Evolutionary conservation across 768 basidiomycete species (phyloP), one percentile per base, ranked within the genome.

Genomic region (Punctularia strigosozonata): DNA sequence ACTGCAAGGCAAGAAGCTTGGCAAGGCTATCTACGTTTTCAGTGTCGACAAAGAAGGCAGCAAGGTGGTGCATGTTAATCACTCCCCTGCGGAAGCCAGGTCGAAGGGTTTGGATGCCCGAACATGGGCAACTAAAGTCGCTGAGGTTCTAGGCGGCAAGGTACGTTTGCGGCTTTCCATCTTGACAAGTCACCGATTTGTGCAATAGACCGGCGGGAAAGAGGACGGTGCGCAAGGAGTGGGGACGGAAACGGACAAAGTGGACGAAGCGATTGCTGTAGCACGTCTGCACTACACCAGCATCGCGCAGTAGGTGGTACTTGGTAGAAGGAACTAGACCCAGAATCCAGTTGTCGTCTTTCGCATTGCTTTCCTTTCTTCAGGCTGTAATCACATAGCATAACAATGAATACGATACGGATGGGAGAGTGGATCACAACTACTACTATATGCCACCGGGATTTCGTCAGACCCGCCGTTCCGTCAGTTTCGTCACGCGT

Each of bases 181-280:
- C 13, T 32, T 19, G 28, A 23, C 7, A 36, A 14, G 8, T 38
- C 31, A 38, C 15, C 7, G 38, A 21, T 21, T 39, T 41, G 37
- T 37, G 32, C 6, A 23, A 32, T 41, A 91, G 88, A 89, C 89
- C 37, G 95, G 95, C 39, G 95, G 95, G 12, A 97, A 92, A 60
- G 88, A 88, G 43, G 95, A 98, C 25, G 71, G 75, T 40, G 83
- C 84, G 2, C 89, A 92, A 52, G 95, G 95, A 19, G 77, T 94
- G 12, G 95, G 95, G 22, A 60, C 65, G 3, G 69, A 86, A 44
- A 57, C 69, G 1, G 59, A 58, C 19, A 79, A 72, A 58, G 60
- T 89, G 2, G 61, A 69, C 13, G 85, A 83, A 43, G 91, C 86
- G 1, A 48, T 89, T 15, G 53, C 50, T 40, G 64, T 66, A 18